Evolutionary conservation across 371 early-diverging fungal genomes (phyloP).

Genomic region (Mortierella sp.): DNA sequence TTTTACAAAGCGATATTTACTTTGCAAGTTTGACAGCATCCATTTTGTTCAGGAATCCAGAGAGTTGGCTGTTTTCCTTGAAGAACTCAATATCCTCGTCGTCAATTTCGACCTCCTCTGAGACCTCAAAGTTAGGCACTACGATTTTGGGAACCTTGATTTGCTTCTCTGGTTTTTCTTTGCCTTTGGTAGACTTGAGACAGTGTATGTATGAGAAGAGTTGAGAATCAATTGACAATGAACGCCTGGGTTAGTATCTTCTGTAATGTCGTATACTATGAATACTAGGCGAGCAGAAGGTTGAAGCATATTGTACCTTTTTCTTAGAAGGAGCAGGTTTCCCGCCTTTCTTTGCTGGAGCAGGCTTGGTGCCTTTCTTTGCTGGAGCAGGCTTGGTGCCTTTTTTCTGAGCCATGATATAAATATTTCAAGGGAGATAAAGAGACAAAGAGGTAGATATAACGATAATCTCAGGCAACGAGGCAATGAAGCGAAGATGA

Average conservation of each 20-base stretch:
- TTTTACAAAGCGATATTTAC: constrained; percentile 13
- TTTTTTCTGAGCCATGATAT: constrained; percentile 40
- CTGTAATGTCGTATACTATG: neutral
- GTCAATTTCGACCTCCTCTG: constrained; percentile 66
- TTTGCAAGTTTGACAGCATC: constrained; percentile 58
- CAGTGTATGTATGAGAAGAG: neutral
- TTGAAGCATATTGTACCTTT: neutral
- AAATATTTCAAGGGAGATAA: neutral
- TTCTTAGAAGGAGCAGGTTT: neutral
- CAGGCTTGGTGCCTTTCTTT: constrained; percentile 29
- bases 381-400: constrained; percentile 24
- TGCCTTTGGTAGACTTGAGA: constrained; percentile 18
- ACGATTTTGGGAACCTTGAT: constrained; percentile 58
- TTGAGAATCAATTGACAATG: neutral
- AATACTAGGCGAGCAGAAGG: neutral
- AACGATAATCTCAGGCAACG: neutral
- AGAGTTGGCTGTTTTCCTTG: constrained; percentile 58
- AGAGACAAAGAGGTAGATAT: neutral
- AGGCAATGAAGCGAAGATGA: neutral
- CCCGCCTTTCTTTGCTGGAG: constrained; percentile 39
- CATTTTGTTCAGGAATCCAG: constrained; percentile 62
- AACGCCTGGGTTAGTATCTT: neutral
- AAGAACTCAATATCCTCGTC: constrained; percentile 77
- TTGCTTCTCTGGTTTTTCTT: constrained; percentile 52
- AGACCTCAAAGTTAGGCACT: constrained; percentile 48